These are phyloP conservation scores for Hymenoscyphus occultus DNA, from an alignment of 2,329 filamentous ascomycete species.

Conservation along the genomic window DNA sequence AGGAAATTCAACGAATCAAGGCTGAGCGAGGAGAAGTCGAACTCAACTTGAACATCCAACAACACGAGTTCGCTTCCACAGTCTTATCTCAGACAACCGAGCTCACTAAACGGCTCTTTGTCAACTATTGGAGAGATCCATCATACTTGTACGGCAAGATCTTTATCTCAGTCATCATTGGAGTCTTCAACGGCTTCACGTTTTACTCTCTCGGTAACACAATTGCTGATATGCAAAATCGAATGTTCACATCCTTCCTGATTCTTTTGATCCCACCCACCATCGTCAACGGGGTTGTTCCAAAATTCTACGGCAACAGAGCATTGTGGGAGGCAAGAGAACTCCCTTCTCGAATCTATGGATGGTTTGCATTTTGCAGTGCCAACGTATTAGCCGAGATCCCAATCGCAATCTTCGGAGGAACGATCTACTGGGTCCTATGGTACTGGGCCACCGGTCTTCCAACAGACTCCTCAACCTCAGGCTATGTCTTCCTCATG, in stretches of 20 bases:
- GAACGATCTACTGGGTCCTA: conserved; percentile 66
- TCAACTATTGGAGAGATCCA: conserved; percentile 72
- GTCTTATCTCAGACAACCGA: conserved; percentile 59
- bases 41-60: conserved; percentile 37
- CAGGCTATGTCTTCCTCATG: conserved; percentile 79
- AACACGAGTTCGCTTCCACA: conserved; percentile 64
- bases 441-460: conserved; percentile 78
- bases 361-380: conserved; percentile 73
- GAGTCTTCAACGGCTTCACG: conserved; percentile 77
- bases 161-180: conserved; percentile 67
- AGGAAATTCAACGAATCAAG: conserved; percentile 57
- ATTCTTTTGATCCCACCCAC: conserved; percentile 63
- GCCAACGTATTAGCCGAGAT: conserved; percentile 72
- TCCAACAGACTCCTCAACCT: conserved; percentile 59
- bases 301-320: conserved; percentile 75
- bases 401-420: conserved; percentile 62
- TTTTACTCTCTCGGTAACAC: conserved; percentile 68
- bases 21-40: conserved; percentile 38
- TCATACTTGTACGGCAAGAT: conserved; percentile 76
- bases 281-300: conserved; percentile 69
- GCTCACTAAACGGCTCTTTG: conserved; percentile 68
- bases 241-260: conserved; percentile 71
- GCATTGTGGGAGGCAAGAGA: conserved; percentile 72
- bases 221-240: conserved; percentile 68
- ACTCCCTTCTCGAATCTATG: conserved; percentile 71